Conservation (phyloP, 1,139 yeast species). For the Saccharomyces hybrid region DNA sequence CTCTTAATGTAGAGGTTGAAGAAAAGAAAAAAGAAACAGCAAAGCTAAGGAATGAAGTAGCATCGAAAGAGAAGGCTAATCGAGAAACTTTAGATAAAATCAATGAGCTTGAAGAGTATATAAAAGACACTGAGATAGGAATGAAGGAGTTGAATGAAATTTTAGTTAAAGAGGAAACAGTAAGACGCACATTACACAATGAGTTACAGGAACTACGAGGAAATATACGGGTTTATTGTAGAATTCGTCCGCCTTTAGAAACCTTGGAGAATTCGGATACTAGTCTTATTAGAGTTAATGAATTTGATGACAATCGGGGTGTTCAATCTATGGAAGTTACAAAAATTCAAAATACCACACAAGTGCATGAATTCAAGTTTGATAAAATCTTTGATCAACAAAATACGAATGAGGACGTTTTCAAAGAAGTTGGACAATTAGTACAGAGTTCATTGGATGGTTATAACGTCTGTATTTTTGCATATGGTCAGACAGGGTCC, state of each 20-base stretch:
- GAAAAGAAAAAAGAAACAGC: conserved; percentile 14
- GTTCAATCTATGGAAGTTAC: conserved; percentile 25
- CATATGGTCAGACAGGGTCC: conserved; percentile 97
- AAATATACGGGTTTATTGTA: conserved; percentile 83
- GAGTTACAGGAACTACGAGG: conserved; percentile 82
- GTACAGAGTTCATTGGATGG: conserved; percentile 91
- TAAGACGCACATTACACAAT: conserved; percentile 65
- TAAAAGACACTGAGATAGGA: conserved; percentile 24
- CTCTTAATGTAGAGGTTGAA: conserved; percentile 6
- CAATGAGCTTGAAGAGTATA: conserved; percentile 24
- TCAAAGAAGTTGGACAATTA: conserved; percentile 78
- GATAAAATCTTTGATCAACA: conserved; percentile 66
- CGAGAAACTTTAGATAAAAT: conserved; percentile 17
- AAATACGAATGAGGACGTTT: conserved; percentile 54
- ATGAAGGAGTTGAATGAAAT: conserved; percentile 31
- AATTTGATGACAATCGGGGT: conserved; percentile 44
- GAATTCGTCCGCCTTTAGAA: conserved; percentile 56
- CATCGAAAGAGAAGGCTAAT: conserved; percentile 11
- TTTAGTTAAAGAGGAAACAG: conserved; percentile 41
- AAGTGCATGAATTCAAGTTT: conserved; percentile 45
- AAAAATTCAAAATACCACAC: conserved; percentile 29
- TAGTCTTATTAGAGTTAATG: conserved; percentile 42
- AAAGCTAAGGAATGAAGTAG: conserved; percentile 9
- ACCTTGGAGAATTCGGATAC: conserved; percentile 26
- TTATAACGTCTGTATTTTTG: conserved; percentile 85